phyloP scores from a whole-genome alignment of 345 rosid species.

The Linum usitatissimum region DNA sequence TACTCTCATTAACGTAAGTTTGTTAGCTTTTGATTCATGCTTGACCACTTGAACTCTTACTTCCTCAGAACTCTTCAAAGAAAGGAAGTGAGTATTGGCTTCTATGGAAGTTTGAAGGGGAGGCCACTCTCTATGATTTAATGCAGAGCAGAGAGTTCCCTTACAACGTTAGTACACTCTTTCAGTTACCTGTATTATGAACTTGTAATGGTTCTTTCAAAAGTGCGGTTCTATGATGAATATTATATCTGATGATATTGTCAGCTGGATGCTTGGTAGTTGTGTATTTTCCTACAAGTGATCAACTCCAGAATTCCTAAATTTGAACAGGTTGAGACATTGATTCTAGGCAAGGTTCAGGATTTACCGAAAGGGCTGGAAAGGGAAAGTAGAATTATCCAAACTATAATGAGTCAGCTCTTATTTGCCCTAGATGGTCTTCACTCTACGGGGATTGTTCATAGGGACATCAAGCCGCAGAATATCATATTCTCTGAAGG shows the following conservation, averaged over 20 bases:
- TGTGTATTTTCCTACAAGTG: background rate
- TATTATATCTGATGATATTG: background rate
- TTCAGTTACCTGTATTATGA: conserved; percentile 11
- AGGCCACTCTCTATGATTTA: conserved; percentile 72
- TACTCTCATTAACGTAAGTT: background rate
- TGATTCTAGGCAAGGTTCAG: conserved; percentile 71
- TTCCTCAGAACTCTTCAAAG: conserved; percentile 60
- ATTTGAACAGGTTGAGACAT: conserved; percentile 63
- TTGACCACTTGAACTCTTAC: conserved; percentile 16
- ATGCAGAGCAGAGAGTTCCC: conserved; percentile 84
- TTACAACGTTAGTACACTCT: conserved; percentile 59
- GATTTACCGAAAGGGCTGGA: conserved; percentile 69
- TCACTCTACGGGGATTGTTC: conserved; percentile 94
- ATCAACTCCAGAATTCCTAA: conserved; percentile 1
- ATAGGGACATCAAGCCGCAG: conserved; percentile 90
- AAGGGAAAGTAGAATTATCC: conserved; percentile 80
- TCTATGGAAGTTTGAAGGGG: conserved; percentile 80
- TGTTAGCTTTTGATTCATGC: conserved; percentile 1
- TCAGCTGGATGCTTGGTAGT: conserved; percentile 1
- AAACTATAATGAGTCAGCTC: conserved; percentile 77
- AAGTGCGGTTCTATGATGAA: background rate
- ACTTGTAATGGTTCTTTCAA: background rate
- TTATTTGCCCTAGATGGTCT: conserved; percentile 94
- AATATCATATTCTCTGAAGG: conserved; percentile 94
- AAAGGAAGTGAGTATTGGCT: conserved; percentile 85